A percentile compares a stretch with the other conserved stretches of the same genome.
Conservation (phyloP, 2,329 filamentous ascomycete genomes). For the Onygena corvina region DNA sequence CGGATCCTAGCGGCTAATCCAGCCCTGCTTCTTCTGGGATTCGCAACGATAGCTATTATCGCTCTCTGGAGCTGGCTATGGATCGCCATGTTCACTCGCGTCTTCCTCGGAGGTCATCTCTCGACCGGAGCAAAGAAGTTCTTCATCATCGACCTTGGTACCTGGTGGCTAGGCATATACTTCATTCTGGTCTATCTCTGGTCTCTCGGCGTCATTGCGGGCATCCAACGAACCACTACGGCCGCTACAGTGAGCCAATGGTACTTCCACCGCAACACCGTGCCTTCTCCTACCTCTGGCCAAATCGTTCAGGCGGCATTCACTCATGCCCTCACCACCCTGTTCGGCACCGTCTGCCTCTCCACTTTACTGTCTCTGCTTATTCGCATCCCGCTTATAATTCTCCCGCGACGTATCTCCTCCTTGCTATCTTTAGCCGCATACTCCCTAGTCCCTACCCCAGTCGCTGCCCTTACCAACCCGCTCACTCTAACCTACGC, state of each 20-base stretch:
- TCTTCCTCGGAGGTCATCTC: conserved; percentile 87
- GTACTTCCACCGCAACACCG: conserved; percentile 90
- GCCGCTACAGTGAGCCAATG: conserved; percentile 94
- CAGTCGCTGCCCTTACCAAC: conserved; percentile 75
- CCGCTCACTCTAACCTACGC: conserved; percentile 85
- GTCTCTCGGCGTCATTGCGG: conserved; percentile 77
- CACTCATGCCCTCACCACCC: conserved; percentile 66
- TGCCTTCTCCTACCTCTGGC: conserved; percentile 62
- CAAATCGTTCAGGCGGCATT: conserved; percentile 76
- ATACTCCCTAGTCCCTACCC: conserved; percentile 71
- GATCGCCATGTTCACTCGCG: conserved; percentile 90
- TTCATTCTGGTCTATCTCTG: conserved; percentile 94
- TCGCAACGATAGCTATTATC: conserved; percentile 60
- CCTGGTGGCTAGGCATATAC: conserved; percentile 88
- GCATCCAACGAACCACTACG: conserved; percentile 79
- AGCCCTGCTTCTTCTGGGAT: conserved; percentile 70
- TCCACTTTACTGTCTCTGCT: conserved; percentile 70
- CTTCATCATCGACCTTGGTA: conserved; percentile 76
- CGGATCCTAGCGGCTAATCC: conserved; percentile 76
- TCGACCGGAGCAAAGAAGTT: conserved; percentile 42
- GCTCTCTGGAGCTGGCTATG: conserved; percentile 91
- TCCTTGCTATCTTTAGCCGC: conserved; percentile 57
- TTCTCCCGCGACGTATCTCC: conserved; percentile 66
- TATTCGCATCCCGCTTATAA: conserved; percentile 69
- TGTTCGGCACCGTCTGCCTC: conserved; percentile 85